A percentile compares a stretch with the other conserved stretches of the same genome.
phyloP scores from a whole-genome alignment of 2,329 filamentous ascomycete species.

The Truncatella angustata region DNA sequence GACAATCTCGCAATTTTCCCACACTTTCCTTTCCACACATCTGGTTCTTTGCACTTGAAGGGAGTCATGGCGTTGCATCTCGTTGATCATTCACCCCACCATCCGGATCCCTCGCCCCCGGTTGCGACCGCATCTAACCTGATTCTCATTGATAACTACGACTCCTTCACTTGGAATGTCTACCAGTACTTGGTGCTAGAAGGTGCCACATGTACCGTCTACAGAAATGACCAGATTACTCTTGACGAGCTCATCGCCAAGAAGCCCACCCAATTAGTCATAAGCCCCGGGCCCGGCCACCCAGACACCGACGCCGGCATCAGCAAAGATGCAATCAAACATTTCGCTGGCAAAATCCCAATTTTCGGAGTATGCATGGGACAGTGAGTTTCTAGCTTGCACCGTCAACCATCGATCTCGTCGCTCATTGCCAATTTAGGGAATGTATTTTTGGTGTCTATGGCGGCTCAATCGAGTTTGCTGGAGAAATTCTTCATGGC shows the following conservation, averaged over 20 bases:
- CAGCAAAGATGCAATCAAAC: constrained; percentile 83
- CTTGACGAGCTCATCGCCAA: constrained; percentile 79
- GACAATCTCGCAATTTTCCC: not conserved
- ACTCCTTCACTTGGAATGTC: constrained; percentile 99
- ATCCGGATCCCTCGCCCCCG: constrained; percentile 71
- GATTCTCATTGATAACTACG: constrained; percentile 97
- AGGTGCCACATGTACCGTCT: constrained; percentile 85
- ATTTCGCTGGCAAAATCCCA: constrained; percentile 93
- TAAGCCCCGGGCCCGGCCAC: constrained; percentile 94
- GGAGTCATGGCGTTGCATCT: constrained; percentile 46
- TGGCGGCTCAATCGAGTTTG: constrained; percentile 86
- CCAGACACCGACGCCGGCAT: constrained; percentile 88
- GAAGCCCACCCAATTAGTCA: constrained; percentile 88
- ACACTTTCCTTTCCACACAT: not conserved
- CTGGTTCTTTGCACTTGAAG: not conserved
- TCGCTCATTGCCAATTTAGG: constrained; percentile 38
- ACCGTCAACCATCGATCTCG: not conserved
- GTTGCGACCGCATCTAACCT: constrained; percentile 84
- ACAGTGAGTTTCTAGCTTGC: constrained; percentile 58
- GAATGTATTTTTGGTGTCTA: constrained; percentile 97
- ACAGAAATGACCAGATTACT: constrained; percentile 87
- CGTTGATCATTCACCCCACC: constrained; percentile 81
- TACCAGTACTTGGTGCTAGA: constrained; percentile 98
- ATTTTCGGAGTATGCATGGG: constrained; percentile 99
- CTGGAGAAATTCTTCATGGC: constrained; percentile 93